Evolutionary conservation across 2,329 filamentous ascomycete species (phyloP), one percentile per base, ranked within the genome.

Genomic region (Berkeleyomyces basicola): DNA sequence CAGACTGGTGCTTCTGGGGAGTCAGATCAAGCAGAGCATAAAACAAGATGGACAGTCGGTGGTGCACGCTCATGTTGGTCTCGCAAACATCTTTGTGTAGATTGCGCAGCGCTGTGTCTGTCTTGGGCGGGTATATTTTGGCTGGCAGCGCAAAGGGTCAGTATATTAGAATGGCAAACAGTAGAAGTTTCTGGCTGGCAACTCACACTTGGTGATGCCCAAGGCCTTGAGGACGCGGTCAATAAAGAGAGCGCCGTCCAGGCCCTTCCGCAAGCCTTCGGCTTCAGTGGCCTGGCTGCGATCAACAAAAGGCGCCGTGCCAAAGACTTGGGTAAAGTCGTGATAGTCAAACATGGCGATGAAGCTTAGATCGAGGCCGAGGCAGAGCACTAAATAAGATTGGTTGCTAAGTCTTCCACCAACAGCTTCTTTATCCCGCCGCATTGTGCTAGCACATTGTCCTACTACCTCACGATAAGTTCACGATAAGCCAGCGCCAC

Each of bases 1-100:
- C 37, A 33, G 58, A 46, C 78, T 73, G 3, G 78, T 76, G 23
- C 77, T 76, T 60, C 79, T 37, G 75, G 72, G 46, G 76, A 73
- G 68, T 86, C 82, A 70, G 82, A 71, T 95, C 88, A 69, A 89
- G 85, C 2, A 95, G 79, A 46, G 95, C 76, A 71, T 95, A 95
- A 77, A 88, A 95, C 66, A 95, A 78, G 58, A 93, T 79, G 16
- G 89, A 88, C 67, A 90, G 83, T 72, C 91, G 91, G 74, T 91
- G 85, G 71, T 91, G 86, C 61, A 82, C 78, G 6, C 85, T 81
- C 67, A 86, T 83, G 58, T 75, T 76, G 61, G 75, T 82, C 36
- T 82, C 78, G 71, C 84, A 80, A 66, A 95, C 84, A 64, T 84
- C 82, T 65, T 83, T 77, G 73, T 91, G 85, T 4, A 95, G 78